A percentile compares a stretch with the other conserved stretches of the same genome.
Evolutionary conservation across 2,329 filamentous ascomycete species (phyloP).

Genomic region (Fusarium irregulare): DNA sequence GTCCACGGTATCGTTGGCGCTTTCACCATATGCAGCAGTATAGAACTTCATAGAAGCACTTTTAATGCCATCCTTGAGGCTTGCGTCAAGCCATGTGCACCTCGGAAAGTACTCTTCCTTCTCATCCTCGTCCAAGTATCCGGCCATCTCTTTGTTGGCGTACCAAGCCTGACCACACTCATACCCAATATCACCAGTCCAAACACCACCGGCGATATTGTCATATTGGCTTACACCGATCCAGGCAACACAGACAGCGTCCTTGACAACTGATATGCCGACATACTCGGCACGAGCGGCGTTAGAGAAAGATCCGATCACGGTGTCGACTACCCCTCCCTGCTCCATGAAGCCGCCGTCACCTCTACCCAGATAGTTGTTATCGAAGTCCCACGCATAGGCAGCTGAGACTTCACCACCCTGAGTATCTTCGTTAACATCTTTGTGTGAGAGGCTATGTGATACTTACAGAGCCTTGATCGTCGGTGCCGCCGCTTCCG

Average conservation of each 20-base stretch:
- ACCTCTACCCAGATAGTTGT: not conserved
- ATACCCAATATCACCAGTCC: not conserved
- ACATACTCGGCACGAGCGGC: not conserved
- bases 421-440: not conserved
- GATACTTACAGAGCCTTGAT: not conserved
- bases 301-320: not conserved
- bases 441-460: no score
- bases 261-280: not conserved
- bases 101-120: rapidly evolving
- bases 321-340: not conserved
- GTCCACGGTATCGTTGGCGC: not conserved
- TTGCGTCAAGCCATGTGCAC: not conserved
- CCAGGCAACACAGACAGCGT: not conserved
- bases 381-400: not conserved
- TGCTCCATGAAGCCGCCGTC: not conserved
- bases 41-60: not conserved
- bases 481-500: not conserved
- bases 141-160: not conserved
- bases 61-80: rapidly evolving
- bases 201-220: not conserved
- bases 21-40: not conserved
- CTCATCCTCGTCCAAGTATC: not conserved
- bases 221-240: not conserved
- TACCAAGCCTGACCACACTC: not conserved
- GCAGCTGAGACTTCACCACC: not conserved